phyloP scores from a whole-genome alignment of 2,329 filamentous ascomycete genomes.

The Lasiodiplodia hormozganensis region DNA sequence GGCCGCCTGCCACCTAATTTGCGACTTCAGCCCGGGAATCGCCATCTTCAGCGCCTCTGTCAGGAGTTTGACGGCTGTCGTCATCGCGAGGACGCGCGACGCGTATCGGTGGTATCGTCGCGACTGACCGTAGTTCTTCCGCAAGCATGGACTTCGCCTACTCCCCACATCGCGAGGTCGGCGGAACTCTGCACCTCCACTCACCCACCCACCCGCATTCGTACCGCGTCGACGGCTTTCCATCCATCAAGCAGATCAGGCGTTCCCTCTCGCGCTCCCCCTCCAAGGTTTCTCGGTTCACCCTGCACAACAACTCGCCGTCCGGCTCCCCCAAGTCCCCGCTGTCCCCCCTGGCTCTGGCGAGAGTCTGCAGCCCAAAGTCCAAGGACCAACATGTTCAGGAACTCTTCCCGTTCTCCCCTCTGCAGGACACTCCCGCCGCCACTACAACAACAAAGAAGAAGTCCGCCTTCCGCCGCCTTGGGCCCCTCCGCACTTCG shows the following conservation, averaged over 20 bases:
- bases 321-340: slow-evolving; percentile 53
- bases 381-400: slow-evolving; percentile 56
- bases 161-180: slow-evolving; percentile 59
- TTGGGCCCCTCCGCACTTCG: slow-evolving; percentile 61
- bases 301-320: slow-evolving; percentile 55
- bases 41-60: slow-evolving; percentile 17
- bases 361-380: slow-evolving; percentile 54
- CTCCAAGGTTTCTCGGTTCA: slow-evolving; percentile 77
- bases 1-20: slow-evolving; percentile 11
- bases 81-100: slow-evolving; percentile 28
- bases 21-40: slow-evolving; percentile 27
- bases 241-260: slow-evolving; percentile 81
- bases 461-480: slow-evolving; percentile 58
- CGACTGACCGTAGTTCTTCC: slow-evolving; percentile 28
- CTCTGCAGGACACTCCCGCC: slow-evolving; percentile 62
- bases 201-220: slow-evolving; percentile 76
- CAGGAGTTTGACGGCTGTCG: slow-evolving; percentile 25
- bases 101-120: slow-evolving; percentile 24
- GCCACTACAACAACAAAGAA: slow-evolving; percentile 55
- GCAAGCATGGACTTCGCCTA: slow-evolving; percentile 56
- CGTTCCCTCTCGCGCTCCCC: slow-evolving; percentile 93
- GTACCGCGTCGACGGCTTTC: slow-evolving; percentile 81
- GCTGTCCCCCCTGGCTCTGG: slow-evolving; percentile 52
- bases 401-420: slow-evolving; percentile 63
- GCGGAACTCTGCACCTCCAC: slow-evolving; percentile 83